Evolutionary conservation across 2,329 filamentous ascomycete genomes (phyloP).

Genomic region (Botrytis galanthina): DNA sequence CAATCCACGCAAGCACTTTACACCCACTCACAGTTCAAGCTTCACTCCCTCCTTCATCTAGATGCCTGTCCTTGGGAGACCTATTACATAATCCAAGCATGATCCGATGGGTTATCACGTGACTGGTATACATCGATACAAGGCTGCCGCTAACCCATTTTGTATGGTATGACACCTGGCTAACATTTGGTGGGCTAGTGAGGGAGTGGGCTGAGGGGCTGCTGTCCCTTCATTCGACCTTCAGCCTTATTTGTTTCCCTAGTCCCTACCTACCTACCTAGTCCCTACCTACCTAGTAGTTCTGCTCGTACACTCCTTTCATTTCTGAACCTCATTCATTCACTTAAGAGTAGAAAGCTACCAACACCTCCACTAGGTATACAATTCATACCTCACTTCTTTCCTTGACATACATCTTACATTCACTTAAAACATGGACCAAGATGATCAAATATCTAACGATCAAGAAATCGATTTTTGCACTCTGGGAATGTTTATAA

Average conservation of each 20-base stretch:
- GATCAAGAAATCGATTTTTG: conserved; percentile 60
- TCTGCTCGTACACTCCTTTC: neutral
- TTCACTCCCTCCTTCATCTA: neutral
- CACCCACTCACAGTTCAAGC: neutral
- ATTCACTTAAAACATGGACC: conserved; percentile 6
- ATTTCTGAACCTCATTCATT: neutral
- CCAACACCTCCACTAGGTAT: neutral
- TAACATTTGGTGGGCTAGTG: neutral
- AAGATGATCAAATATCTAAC: conserved; percentile 32
- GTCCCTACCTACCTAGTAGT: neutral
- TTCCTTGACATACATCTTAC: neutral
- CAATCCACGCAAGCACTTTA: neutral
- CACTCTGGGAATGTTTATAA: conserved; percentile 71
- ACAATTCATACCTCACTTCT: neutral
- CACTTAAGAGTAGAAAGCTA: neutral
- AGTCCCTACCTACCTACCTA: neutral
- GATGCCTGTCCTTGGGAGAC: neutral
- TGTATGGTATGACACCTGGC: neutral
- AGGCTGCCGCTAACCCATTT: neutral
- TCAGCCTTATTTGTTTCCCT: conserved; percentile 1
- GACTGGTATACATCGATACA: no score
- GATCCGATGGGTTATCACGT: no score
- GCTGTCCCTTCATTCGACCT: neutral
- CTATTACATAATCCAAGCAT: neutral
- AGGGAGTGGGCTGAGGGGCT: neutral